Conservation (phyloP, 1,139 yeast species). For the Taiozyma onychis region DNA sequence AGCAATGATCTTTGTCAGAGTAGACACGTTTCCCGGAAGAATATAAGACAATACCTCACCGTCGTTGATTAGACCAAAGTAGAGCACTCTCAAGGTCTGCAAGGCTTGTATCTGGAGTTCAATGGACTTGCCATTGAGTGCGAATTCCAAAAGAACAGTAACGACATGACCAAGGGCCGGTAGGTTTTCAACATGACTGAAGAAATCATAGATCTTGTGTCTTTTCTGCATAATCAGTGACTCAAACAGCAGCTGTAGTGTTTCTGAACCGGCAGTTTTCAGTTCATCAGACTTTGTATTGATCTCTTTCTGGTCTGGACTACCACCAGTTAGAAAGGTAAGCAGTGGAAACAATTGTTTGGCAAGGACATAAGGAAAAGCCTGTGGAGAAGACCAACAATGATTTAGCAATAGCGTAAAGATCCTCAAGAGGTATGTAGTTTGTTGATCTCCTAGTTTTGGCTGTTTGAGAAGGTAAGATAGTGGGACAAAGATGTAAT, state of each 20-base stretch:
- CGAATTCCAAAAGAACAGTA: conserved; percentile 36
- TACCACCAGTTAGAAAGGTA: conserved; percentile 41
- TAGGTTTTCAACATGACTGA: conserved; percentile 30
- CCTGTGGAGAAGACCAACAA: conserved; percentile 41
- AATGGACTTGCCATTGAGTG: conserved; percentile 23
- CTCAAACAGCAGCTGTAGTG: conserved; percentile 28
- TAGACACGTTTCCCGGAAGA: conserved; percentile 53
- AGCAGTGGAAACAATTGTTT: conserved; percentile 46
- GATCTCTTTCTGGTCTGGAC: conserved; percentile 19
- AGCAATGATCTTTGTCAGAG: conserved; percentile 37
- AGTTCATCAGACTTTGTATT: conserved; percentile 33
- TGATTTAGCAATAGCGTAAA: conserved; percentile 35
- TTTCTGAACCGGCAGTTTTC: conserved; percentile 36
- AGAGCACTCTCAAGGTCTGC: conserved; percentile 30
- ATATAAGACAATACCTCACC: conserved; percentile 49
- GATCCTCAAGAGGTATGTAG: conserved; percentile 38
- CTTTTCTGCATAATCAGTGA: conserved; percentile 27
- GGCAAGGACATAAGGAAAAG: conserved; percentile 35
- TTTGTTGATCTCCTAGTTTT: conserved; percentile 36
- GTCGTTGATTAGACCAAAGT: conserved; percentile 30
- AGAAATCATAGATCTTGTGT: conserved; percentile 25
- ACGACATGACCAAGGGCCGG: conserved; percentile 45
- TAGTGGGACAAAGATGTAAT: conserved; percentile 58
- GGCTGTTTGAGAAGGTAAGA: conserved; percentile 43
- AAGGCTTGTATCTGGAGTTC: conserved; percentile 33